Conservation (phyloP, 176 grass and related monocot species). For the Chloris gayana region DNA sequence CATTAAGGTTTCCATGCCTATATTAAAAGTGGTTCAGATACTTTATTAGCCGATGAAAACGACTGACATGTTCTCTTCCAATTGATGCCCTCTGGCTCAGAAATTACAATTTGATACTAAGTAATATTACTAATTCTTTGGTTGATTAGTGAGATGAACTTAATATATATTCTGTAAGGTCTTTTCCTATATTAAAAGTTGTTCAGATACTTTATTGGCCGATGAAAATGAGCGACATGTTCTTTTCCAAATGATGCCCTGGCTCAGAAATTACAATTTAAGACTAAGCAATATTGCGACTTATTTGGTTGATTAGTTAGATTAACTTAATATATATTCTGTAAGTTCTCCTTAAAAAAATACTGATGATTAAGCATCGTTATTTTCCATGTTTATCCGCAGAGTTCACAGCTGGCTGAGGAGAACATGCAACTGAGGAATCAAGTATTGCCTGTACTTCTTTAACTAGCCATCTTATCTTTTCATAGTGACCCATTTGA, state of each 20-base stretch:
- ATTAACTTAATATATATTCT: not conserved
- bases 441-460: slow-evolving; percentile 52
- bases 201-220: not conserved
- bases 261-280: not conserved
- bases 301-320: not conserved
- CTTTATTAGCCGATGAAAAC: not conserved
- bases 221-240: not conserved
- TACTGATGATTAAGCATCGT: slow-evolving; percentile 10
- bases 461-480: not conserved
- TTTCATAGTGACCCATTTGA: slow-evolving; percentile 12
- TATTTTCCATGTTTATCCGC: slow-evolving; percentile 25
- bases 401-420: slow-evolving; percentile 65
- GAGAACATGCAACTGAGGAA: slow-evolving; percentile 84
- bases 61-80: not conserved
- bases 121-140: not conserved
- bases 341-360: not conserved
- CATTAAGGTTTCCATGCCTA: not conserved
- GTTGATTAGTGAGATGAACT: slow-evolving; percentile 2
- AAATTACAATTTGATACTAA: not conserved
- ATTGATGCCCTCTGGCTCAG: not conserved
- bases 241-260: not conserved
- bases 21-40: slow-evolving; percentile 8
- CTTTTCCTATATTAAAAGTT: too few species aligned
- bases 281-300: not conserved
- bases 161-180: not conserved